Percentiles rank a stretch among this genome's conserved stretches.
phyloP scores from a whole-genome alignment of 208 protist genomes.

The Crithidia thermophila region DNA sequence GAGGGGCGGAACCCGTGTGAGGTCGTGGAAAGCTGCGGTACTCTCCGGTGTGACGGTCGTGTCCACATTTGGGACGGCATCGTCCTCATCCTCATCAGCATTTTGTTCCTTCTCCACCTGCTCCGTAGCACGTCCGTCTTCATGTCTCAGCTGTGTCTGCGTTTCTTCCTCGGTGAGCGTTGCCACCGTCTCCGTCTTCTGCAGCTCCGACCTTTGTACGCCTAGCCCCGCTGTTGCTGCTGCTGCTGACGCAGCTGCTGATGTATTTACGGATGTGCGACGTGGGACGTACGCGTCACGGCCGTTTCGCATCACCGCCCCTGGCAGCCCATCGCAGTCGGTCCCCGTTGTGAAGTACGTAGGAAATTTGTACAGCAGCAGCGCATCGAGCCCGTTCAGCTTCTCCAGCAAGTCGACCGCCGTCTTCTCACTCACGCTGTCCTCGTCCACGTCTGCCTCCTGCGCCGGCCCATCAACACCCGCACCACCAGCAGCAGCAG shows the following conservation, averaged over 20 bases:
- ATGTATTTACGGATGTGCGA: neutral
- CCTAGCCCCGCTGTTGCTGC: too few relatives aligned
- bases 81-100: too few relatives aligned
- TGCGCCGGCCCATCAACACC: neutral
- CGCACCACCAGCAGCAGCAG: too few relatives aligned
- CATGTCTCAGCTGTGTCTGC: too few relatives aligned
- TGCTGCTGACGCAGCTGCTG: neutral
- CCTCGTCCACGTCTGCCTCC: neutral
- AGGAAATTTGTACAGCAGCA: constrained; percentile 39
- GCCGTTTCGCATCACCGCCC: constrained; percentile 19
- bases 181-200: too few relatives aligned
- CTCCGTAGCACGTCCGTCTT: too few relatives aligned
- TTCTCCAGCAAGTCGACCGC: constrained; percentile 30
- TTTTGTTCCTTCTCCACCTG: too few relatives aligned
- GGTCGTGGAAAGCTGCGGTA: neutral
- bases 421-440: constrained; percentile 5
- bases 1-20: too few relatives aligned
- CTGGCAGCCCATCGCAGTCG: constrained; percentile 28
- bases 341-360: constrained; percentile 34
- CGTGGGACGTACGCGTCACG: constrained; percentile 6
- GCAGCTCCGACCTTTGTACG: too few relatives aligned
- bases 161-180: too few relatives aligned
- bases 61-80: neutral
- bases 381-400: constrained; percentile 43
- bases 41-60: neutral